Base-by-base conservation (phyloP, 805 yeast genomes). In the Lipomyces chichibuensis region DNA sequence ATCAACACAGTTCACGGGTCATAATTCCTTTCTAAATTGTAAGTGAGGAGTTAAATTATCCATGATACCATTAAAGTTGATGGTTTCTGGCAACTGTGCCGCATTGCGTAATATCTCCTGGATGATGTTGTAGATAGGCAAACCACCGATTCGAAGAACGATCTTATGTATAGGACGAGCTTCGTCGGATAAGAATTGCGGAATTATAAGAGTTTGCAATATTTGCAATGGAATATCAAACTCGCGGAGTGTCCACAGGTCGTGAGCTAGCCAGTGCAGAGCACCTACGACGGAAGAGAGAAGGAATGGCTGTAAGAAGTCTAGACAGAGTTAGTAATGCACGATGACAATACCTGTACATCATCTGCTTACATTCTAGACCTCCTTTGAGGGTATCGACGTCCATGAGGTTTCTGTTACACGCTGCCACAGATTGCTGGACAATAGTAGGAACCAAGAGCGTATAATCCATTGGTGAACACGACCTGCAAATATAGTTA, bases 281-380 rank as follows among this genome's bases (percentile, higher is more conserved):
- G 87, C 83, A n/a, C 85, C 84, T 5, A 85, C 78, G 43, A 87
- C 74, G 13, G 88, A 84, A 7, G 84, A 80, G 1, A 90, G 80
- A 70, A 94, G 80, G 69, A 91, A 90, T 2, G 91, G 89, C 73
- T 93, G 97, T 57, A 90, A 81, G 71, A 94, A 89, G 74, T 93
- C 71, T 64, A 14, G n/a, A 35, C n/a, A 27, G n/a, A 14, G 37
- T 32, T 14, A 27, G 39, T n/a, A n/a, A 9, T 11, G 33, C 13
- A 8, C 20, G 23, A 57, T 46, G n/a, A 49, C 5, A 57, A 27
- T 58, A 17, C 54, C 54, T 20, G 32, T 9, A 1, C 17, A n/a
- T n/a, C 25, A 33, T 20, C 32, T 13, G 25, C 67, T 17, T 64
- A 64, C 67, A 92, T 74, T 93, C 98, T 46, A 94, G 80, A 0